Conservation (phyloP, 1,139 yeast species). For the Dujonia santamariae region DNA sequence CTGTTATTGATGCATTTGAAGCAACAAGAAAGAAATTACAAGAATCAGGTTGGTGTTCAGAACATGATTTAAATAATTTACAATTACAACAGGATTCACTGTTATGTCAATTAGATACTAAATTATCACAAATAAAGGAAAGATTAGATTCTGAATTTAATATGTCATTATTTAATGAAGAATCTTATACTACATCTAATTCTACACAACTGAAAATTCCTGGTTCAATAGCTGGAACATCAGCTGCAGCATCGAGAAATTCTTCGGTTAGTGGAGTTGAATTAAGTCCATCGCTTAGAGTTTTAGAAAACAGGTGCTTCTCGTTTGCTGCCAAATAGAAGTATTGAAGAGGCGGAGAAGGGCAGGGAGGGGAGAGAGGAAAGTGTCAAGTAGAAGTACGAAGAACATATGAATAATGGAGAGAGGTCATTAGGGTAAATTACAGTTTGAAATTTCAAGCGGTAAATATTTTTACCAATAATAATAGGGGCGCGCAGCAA, state of each 20-base stretch:
- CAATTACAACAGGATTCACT: conserved; percentile 35
- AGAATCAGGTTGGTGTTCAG: conserved; percentile 46
- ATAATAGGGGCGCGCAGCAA: too few species aligned
- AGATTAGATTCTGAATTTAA: conserved; percentile 26
- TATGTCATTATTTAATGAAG: conserved; percentile 17
- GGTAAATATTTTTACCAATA: too few species aligned
- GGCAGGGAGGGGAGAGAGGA: background rate
- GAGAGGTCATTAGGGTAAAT: background rate
- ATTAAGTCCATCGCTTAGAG: conserved; percentile 8
- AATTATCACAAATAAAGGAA: conserved; percentile 30
- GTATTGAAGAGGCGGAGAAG: background rate
- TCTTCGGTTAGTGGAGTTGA: conserved; percentile 1
- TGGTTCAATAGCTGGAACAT: background rate
- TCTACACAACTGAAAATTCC: background rate
- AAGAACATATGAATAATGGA: background rate
- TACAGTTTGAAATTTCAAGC: background rate
- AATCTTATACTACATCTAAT: conserved; percentile 3
- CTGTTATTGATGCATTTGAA: conserved; percentile 34
- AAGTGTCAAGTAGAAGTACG: background rate
- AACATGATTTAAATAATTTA: conserved; percentile 41
- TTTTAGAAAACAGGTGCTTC: conserved; percentile 8
- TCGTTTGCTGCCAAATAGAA: conserved; percentile 5
- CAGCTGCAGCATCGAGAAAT: background rate
- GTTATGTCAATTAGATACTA: conserved; percentile 30
- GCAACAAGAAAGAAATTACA: conserved; percentile 32